phyloP scores from a whole-genome alignment of 2,329 filamentous ascomycete species.

The Aspergillus intermedius region DNA sequence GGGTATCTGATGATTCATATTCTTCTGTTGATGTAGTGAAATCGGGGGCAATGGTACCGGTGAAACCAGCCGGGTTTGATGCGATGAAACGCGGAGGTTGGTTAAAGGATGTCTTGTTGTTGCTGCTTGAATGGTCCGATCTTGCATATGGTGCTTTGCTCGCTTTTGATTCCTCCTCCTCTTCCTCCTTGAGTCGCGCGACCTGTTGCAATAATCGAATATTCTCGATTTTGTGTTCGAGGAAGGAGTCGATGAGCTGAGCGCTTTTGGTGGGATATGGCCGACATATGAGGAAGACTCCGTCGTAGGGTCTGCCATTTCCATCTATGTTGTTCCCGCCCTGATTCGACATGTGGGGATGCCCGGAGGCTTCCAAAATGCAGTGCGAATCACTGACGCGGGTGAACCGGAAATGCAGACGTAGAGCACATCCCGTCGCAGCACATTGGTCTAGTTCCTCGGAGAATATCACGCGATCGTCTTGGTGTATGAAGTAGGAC shows the following conservation, averaged over 20 bases:
- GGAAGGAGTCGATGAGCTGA: conserved; percentile 77
- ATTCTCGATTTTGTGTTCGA: conserved; percentile 96
- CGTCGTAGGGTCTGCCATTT: conserved; percentile 69
- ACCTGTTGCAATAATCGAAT: conserved; percentile 79
- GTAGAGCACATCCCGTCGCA: conserved; percentile 68
- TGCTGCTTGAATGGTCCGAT: conserved; percentile 45
- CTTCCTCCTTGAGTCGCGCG: conserved; percentile 75
- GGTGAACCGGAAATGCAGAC: conserved; percentile 79
- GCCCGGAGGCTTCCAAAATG: conserved; percentile 88
- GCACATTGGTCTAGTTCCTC: conserved; percentile 87
- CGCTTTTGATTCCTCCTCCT: conserved; percentile 69
- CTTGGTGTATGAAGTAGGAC: conserved; percentile 74
- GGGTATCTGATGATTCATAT: conserved; percentile 29
- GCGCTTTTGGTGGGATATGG: conserved; percentile 87
- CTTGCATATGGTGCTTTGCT: conserved; percentile 53
- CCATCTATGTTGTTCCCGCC: conserved; percentile 49
- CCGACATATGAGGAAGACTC: conserved; percentile 88
- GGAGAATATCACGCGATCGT: conserved; percentile 76
- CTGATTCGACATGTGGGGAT: conserved; percentile 70
- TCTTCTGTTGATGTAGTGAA: conserved; percentile 43
- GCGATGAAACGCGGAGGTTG: neutral
- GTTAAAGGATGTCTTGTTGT: conserved; percentile 7
- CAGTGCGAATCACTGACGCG: conserved; percentile 66
- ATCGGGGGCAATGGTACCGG: conserved; percentile 22
- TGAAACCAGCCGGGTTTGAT: conserved; percentile 8